phyloP scores from a whole-genome alignment of 768 basidiomycete genomes.

The Dictyophora rubrovolvata region DNA sequence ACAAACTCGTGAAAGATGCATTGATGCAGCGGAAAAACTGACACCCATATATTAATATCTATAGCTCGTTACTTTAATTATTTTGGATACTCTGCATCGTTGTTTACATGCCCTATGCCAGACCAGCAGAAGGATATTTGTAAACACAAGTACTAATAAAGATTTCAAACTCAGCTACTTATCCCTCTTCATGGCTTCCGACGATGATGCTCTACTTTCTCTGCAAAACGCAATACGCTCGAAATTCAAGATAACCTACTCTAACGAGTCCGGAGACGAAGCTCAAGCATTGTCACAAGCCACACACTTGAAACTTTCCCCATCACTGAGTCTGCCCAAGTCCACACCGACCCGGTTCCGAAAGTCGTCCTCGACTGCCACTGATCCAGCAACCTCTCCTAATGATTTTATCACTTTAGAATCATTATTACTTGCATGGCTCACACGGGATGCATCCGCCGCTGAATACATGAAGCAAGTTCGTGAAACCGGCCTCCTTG shows the following conservation, averaged over 20 bases:
- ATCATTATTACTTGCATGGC: constrained; percentile 79
- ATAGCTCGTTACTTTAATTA: too few relatives aligned
- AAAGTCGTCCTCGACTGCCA: constrained; percentile 41
- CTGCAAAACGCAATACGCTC: constrained; percentile 57
- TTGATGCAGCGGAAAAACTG: constrained; percentile 34
- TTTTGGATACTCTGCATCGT: too few relatives aligned
- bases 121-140: too few relatives aligned
- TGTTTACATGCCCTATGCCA: too few relatives aligned
- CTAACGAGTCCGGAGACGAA: constrained; percentile 27
- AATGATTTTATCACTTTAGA: constrained; percentile 71
- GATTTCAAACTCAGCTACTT: background rate
- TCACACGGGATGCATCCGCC: constrained; percentile 56
- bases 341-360: constrained; percentile 68
- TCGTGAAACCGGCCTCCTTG: constrained; percentile 61
- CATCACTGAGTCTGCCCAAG: constrained; percentile 52
- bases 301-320: constrained; percentile 53
- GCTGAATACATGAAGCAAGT: constrained; percentile 88
- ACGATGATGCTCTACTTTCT: constrained; percentile 40
- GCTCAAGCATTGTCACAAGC: constrained; percentile 43
- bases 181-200: background rate
- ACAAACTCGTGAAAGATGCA: constrained; percentile 30
- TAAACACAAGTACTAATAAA: too few relatives aligned
- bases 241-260: constrained; percentile 40
- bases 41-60: constrained; percentile 16
- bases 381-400: constrained; percentile 26